Evolutionary conservation across 352 stramenopile species (phyloP).

Genomic region (Phytophthora chlamydospora): DNA sequence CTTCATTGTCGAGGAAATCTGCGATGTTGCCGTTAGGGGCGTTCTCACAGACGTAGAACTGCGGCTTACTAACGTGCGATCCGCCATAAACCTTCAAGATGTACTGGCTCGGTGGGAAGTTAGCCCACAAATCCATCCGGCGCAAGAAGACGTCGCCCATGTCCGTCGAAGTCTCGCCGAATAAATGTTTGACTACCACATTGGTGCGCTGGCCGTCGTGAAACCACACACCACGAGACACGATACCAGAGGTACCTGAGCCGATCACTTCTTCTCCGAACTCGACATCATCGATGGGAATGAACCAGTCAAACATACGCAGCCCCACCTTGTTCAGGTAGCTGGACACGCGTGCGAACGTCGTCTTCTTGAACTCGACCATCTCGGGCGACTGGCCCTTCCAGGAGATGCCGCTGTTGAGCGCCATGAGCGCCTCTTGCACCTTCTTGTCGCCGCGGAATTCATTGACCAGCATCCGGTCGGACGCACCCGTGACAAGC

Average conservation of each 20-base stretch:
- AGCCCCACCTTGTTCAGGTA: slow-evolving; percentile 10
- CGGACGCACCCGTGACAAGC: background rate
- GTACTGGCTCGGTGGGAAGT: slow-evolving; percentile 29
- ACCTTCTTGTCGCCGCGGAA: slow-evolving; percentile 27
- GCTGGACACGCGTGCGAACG: slow-evolving; percentile 12
- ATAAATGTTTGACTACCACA: slow-evolving; percentile 13
- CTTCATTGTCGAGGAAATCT: slow-evolving; percentile 18
- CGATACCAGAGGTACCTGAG: slow-evolving; percentile 19
- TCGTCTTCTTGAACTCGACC: slow-evolving; percentile 14
- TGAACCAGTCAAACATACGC: slow-evolving; percentile 31
- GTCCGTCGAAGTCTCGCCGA: background rate
- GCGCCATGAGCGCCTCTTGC: slow-evolving; percentile 23
- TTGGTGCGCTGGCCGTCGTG: slow-evolving; percentile 27
- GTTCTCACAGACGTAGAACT: slow-evolving; percentile 40
- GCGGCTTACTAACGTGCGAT: slow-evolving; percentile 32
- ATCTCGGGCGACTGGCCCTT: slow-evolving; percentile 13
- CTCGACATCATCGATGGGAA: slow-evolving; percentile 32
- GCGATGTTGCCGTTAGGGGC: slow-evolving; percentile 34
- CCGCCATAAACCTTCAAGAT: slow-evolving; percentile 48
- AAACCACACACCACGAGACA: slow-evolving; percentile 15
- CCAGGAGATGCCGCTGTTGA: slow-evolving; percentile 20
- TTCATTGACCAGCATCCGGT: slow-evolving; percentile 23
- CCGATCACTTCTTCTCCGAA: slow-evolving; percentile 16
- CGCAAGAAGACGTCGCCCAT: slow-evolving; percentile 29
- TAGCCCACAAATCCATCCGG: slow-evolving; percentile 43